Conservation (phyloP, 306 rosid genomes). For the Trifolium dubium region DNA sequence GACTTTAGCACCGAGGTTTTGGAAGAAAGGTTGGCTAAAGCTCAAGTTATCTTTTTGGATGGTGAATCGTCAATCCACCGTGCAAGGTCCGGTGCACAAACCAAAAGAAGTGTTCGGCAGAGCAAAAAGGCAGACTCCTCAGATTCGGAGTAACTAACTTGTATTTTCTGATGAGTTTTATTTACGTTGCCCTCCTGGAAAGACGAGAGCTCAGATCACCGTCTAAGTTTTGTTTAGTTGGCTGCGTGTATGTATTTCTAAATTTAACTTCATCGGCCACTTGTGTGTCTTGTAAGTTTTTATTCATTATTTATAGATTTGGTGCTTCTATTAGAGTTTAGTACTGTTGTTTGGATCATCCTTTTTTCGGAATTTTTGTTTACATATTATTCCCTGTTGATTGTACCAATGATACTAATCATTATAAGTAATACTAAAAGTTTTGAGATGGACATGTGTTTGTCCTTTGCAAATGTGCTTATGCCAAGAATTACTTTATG, state of each 20-base stretch:
- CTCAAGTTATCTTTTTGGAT: conserved; percentile 77
- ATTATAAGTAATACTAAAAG: conserved; percentile 24
- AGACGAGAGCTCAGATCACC: conserved; percentile 13
- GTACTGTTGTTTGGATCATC: conserved; percentile 8
- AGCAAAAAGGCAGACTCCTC: conserved; percentile 74
- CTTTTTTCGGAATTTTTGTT: not conserved
- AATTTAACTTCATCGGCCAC: conserved; percentile 16
- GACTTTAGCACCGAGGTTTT: conserved; percentile 88
- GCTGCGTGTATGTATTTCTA: not conserved
- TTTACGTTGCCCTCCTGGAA: conserved; percentile 18
- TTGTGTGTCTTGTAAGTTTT: conserved; percentile 11
- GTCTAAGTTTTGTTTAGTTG: conserved; percentile 13
- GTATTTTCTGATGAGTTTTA: conserved; percentile 32
- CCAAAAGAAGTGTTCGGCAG: conserved; percentile 73
- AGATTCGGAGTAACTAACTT: conserved; percentile 70
- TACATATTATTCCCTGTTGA: conserved; percentile 5
- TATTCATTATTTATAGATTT: conserved; percentile 25
- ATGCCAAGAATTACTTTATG: conserved; percentile 1
- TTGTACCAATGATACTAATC: conserved; percentile 35
- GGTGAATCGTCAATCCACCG: conserved; percentile 76
- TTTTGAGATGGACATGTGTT: conserved; percentile 27
- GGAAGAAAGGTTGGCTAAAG: conserved; percentile 87
- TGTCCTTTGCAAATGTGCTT: conserved; percentile 13
- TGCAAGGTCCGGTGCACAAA: conserved; percentile 56
- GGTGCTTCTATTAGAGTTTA: conserved; percentile 23